Conservation (phyloP, 2,329 filamentous ascomycete species). For the Trichoderma brevicompactum region DNA sequence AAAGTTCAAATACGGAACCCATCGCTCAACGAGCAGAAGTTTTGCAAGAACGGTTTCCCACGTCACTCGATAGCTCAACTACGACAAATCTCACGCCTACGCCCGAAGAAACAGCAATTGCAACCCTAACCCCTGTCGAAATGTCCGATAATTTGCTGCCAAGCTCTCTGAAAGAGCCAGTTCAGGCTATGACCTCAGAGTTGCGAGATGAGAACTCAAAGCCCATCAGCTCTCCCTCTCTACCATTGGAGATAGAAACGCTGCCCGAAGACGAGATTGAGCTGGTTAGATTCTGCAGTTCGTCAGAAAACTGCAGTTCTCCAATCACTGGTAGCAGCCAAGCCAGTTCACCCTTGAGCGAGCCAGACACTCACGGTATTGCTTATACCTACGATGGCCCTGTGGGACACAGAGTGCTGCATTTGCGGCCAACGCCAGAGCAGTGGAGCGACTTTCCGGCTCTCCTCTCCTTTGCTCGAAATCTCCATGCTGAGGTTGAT, state of each 20-base stretch:
- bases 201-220: neutral
- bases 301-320: conserved; percentile 11
- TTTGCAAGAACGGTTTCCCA: neutral
- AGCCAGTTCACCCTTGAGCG: conserved; percentile 37
- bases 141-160: neutral
- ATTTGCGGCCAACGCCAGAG: conserved; percentile 41
- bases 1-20: neutral
- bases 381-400: conserved; percentile 41
- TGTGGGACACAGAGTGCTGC: conserved; percentile 40
- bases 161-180: neutral
- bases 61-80: neutral
- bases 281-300: conserved; percentile 6
- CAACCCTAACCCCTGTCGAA: conserved; percentile 1
- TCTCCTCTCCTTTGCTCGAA: conserved; percentile 42
- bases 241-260: neutral
- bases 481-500: conserved; percentile 40
- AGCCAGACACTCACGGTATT: conserved; percentile 33
- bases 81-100: neutral
- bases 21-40: neutral
- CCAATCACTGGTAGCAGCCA: conserved; percentile 23
- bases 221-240: neutral
- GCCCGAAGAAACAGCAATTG: neutral
- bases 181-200: neutral
- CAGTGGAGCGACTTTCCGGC: conserved; percentile 46
- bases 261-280: conserved; percentile 14